Conservation (phyloP, 192 early-diverging fungal genomes). For the Coemansia sp. region DNA sequence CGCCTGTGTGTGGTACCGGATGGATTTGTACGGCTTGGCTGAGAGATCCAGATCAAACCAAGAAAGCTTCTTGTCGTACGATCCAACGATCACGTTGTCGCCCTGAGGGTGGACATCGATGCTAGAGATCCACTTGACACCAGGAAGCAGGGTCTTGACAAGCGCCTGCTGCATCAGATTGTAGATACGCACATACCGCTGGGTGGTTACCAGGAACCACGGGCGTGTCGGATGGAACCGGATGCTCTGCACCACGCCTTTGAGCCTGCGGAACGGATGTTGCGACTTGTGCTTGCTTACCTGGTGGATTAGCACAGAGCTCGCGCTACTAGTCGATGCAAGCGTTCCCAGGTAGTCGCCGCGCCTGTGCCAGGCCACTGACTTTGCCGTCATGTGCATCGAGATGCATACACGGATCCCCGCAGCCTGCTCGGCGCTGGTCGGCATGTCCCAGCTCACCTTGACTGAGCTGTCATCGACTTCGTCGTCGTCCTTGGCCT, state of each 20-base stretch:
- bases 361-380: constrained; percentile 91
- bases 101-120: constrained; percentile 93
- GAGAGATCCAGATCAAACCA: constrained; percentile 99
- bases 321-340: constrained; percentile 72
- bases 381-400: constrained; percentile 68
- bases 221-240: constrained; percentile 93
- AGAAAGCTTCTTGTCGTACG: constrained; percentile 90
- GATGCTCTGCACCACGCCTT: constrained; percentile 84
- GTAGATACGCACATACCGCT: constrained; percentile 91
- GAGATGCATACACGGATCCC: constrained; percentile 53
- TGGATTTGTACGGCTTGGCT: constrained; percentile 87
- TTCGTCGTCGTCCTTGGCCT: constrained; percentile 23
- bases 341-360: constrained; percentile 95
- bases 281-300: constrained; percentile 85
- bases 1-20: constrained; percentile 87
- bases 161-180: constrained; percentile 87
- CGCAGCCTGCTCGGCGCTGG: constrained; percentile 51
- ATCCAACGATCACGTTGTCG: constrained; percentile 94
- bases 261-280: constrained; percentile 86
- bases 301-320: constrained; percentile 87
- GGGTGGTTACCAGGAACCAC: constrained; percentile 91
- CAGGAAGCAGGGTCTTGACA: constrained; percentile 75
- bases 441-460: constrained; percentile 59
- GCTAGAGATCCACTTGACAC: constrained; percentile 93
- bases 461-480: constrained; percentile 35